Percentiles rank a stretch among this genome's conserved stretches.
Conservation (phyloP, 495 filamentous ascomycete species). For the Parathielavia appendiculata region DNA sequence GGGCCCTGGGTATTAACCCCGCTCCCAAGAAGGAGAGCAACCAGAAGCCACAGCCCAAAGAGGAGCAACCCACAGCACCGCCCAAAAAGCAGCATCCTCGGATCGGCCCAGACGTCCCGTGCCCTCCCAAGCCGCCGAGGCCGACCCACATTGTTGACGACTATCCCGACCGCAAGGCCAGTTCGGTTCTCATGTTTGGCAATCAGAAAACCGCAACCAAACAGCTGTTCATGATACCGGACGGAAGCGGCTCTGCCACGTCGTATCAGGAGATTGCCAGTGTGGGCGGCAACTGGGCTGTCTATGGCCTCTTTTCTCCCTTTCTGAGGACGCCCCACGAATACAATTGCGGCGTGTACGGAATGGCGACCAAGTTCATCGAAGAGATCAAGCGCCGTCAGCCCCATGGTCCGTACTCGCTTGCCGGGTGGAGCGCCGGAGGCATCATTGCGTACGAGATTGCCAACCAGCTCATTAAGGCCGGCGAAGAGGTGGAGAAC, state of each 20-base stretch:
- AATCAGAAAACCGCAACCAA: constrained; percentile 54
- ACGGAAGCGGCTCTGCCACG: constrained; percentile 66
- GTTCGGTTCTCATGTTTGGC: constrained; percentile 59
- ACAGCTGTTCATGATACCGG: constrained; percentile 67
- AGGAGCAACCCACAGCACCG: constrained; percentile 23
- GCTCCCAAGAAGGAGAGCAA: constrained; percentile 35
- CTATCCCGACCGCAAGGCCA: constrained; percentile 62
- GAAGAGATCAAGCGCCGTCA: constrained; percentile 59
- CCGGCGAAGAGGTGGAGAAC: constrained; percentile 64
- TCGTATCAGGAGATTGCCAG: constrained; percentile 55
- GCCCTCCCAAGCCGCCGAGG: constrained; percentile 33
- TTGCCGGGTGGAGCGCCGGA: constrained; percentile 81
- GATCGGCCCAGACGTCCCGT: constrained; percentile 32
- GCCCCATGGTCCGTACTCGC: constrained; percentile 59
- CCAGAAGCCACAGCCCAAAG: constrained; percentile 34
- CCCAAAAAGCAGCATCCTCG: constrained; percentile 23
- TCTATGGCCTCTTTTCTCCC: constrained; percentile 62
- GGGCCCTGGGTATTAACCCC: constrained; percentile 39
- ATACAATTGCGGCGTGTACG: constrained; percentile 51
- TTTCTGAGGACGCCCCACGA: constrained; percentile 55
- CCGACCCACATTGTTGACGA: constrained; percentile 54
- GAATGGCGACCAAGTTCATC: constrained; percentile 53
- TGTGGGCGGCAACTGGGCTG: constrained; percentile 47
- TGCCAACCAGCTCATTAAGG: constrained; percentile 61
- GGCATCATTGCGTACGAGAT: constrained; percentile 87